Evolutionary conservation across 2,329 filamentous ascomycete genomes (phyloP), one percentile per base, ranked within the genome.

Genomic region (Immersiporthe knoxdaviesiana): DNA sequence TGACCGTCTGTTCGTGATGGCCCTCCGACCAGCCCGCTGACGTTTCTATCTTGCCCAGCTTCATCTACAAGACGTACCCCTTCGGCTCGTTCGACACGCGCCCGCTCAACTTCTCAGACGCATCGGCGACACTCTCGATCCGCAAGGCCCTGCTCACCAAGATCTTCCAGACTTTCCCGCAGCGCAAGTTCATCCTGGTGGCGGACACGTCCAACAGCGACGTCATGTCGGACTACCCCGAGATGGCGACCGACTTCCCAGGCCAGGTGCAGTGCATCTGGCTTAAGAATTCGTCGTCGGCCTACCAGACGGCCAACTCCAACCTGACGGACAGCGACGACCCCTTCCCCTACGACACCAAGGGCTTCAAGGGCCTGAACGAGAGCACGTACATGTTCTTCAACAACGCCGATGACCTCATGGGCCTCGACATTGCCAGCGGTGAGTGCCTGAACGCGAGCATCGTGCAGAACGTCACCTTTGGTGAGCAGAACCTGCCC

Each of bases 301-400:
- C 65, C 2, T 59, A 61, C 56, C 27, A 54, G 11, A n/a, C 65
- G 6, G 4, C 41, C 21, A 52, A 61, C 30, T 92, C 91, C 0
- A 88, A 85, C 11, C 84, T 89, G 0, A 94, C 92, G 0, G 92
- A 94, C 73, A 72, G 78, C 0, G 84, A 82, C 0, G 88, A 92
- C 77, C 84, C 85, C 71, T 93, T 94, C 78, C 91, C 92, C 0
- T 94, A 94, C 78, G 85, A 94, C 74, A 94, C 92, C 0, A 83
- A 82, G 30, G 90, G 89, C 0, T 94, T 94, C 80, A 82, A 92
- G 79, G 85, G 81, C 2, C 76, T 94, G 58, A 85, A 90, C 64
- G 87, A 90, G 77, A 83, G 83, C 41, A 86, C 82, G 72, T 94
- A 93, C 80, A 94, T 94, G 91, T 94, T 95, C 81, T 94, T 95